Base-by-base conservation (phyloP, 2,329 filamentous ascomycete genomes). In the Paecilomyces niveus region DNA sequence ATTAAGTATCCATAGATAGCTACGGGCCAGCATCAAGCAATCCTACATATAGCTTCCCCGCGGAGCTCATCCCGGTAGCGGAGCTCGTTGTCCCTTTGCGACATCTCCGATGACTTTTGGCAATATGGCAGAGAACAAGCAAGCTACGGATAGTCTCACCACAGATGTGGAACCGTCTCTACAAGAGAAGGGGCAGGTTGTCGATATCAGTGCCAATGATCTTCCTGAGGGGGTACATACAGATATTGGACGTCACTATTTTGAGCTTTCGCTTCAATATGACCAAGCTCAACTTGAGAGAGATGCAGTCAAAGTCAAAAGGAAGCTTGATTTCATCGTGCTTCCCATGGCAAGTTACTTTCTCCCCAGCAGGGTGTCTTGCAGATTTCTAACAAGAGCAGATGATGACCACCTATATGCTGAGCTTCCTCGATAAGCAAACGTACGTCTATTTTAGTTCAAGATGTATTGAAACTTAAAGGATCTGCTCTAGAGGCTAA, bases 321-420 rank as follows among this genome's bases (percentile, higher is more conserved):
- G 69, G 53, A 75, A 75, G 65, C 57, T 75, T 6, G 73, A 75
- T 57, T 71, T 71, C 29, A 62, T 73, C 3, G 69, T 75, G 11
- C 63, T 76, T 54, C 73, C 73, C 1, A 72, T 74, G 68, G 71
- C 74, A 61, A 53, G 63, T 39, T 15, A 4, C 11, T 15, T 15
- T 6, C 4, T 11, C 13, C 35, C 13, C 1, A 39, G n/a, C 26
- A 29, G 26, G 26, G 7, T 29, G 3, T n/a, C 13, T 39, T 39
- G 11, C 35, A 15, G 11, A 15, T n/a, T n/a, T 24, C 29, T 45
- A 53, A 54, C 32, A 15, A 18, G 3, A n/a, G 8, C 56, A 69
- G 68, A 74, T 73, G 72, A 73, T 72, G 70, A 70, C 63, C 24
- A 69, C 64, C 31, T 73, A 74, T 56, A 72, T 74, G 69, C 57